Percentiles rank a stretch among this genome's conserved stretches.
Evolutionary conservation across 257 asterid genomes (phyloP).

Genomic region (Solanum sejunctum): DNA sequence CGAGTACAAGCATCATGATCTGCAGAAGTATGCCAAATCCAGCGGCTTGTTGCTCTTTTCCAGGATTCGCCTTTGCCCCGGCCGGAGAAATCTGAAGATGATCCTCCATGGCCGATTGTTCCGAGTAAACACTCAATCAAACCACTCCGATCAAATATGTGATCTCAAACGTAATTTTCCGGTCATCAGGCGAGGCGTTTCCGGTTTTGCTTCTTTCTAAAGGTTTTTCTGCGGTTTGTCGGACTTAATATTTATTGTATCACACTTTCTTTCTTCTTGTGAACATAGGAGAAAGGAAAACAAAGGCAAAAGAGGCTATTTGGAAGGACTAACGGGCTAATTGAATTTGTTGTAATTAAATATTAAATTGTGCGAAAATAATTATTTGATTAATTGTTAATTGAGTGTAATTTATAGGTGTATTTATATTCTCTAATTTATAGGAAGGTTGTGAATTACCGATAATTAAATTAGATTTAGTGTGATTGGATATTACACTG

Average conservation of each 20-base stretch:
- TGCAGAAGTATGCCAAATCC: slow-evolving; percentile 97
- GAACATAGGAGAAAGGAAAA: too few species aligned
- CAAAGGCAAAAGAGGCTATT: too few species aligned
- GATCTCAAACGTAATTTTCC: background rate
- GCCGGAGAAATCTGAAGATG: slow-evolving; percentile 59
- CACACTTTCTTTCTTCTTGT: too few species aligned
- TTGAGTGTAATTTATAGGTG: too few species aligned
- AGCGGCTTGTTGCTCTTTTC: slow-evolving; percentile 93
- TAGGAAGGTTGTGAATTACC: too few species aligned
- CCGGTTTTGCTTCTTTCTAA: background rate
- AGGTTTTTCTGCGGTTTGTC: background rate
- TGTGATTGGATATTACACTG: too few species aligned
- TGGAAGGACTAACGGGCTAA: too few species aligned
- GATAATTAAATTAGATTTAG: too few species aligned
- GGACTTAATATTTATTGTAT: background rate
- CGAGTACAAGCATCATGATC: slow-evolving; percentile 98
- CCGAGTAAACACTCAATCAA: background rate
- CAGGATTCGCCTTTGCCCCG: slow-evolving; percentile 71
- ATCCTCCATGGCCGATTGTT: slow-evolving; percentile 35
- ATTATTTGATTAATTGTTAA: too few species aligned
- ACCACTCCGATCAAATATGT: background rate
- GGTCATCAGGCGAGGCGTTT: background rate
- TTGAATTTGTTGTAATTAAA: too few species aligned
- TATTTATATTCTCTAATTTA: too few species aligned
- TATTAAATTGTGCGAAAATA: too few species aligned